Evolutionary conservation across 352 stramenopile species (phyloP), one percentile per base, ranked within the genome.

Genomic region (Pythium volutum): DNA sequence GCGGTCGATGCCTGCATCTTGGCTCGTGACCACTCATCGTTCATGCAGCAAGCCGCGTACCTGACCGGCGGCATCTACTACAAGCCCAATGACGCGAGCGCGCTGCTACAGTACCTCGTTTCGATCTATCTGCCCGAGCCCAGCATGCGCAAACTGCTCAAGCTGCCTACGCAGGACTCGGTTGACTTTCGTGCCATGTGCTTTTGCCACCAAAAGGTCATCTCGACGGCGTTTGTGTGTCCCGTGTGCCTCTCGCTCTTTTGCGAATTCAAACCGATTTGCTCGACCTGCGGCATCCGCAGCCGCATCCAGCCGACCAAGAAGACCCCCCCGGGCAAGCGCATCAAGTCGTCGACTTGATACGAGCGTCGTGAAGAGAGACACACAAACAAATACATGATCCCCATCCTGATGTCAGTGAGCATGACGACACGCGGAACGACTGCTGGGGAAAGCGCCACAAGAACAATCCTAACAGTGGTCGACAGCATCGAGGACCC

Each of bases 121-220:
- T 86, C 87, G 18, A 89, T 96, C 69, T 96, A 93, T 64, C 63
- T 96, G 23, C 81, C 87, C 8, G 85, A 96, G 59, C 74, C 76
- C 5, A 88, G 72, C 55, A 87, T 86, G 73, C 85, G 87, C 53
- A 87, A 86, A 56, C 58, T 96, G 33, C 69, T 96, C 3, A 92
- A 92, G 70, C 67, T 95, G 2, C 87, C 87, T 3, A 87, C 80
- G 5, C 87, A 96, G 58, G 85, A 91, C 68, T 88, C 80, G 39
- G 84, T 96, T n/a, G 84, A 95, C 66, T 93, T 96, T 54, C 76
- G 86, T 20, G 85, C 87, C 22, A 93, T 93, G 82, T 96, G 87
- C 63, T 96, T 96, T 73, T 96, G 87, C 65, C 86, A 94, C 60
- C 84, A 89, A 26, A 66, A 86, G 39, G 81, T 93, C 20, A 88